phyloP scores from a whole-genome alignment of 176 grass and related monocot genomes.

The Microstegium vimineum region DNA sequence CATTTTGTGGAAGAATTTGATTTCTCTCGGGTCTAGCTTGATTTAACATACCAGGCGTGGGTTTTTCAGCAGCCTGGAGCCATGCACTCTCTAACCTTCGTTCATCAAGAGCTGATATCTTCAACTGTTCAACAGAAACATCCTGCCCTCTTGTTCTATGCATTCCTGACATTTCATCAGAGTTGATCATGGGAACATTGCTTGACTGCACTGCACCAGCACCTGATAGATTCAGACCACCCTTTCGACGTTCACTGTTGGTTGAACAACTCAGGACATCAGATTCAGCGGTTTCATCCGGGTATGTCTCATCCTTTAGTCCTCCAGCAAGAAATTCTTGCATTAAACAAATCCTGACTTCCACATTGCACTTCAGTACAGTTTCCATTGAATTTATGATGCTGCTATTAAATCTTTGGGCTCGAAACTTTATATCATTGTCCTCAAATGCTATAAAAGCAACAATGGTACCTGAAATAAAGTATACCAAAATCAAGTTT shows the following conservation, averaged over 20 bases:
- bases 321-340: constrained; percentile 38
- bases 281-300: constrained; percentile 35
- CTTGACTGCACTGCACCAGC: constrained; percentile 14
- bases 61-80: constrained; percentile 78
- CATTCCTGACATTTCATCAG: constrained; percentile 29
- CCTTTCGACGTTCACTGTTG: constrained; percentile 37
- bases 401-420: constrained; percentile 86
- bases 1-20: constrained; percentile 74
- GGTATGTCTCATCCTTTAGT: neutral
- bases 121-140: constrained; percentile 17
- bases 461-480: constrained; percentile 55
- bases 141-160: constrained; percentile 32
- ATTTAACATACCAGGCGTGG: constrained; percentile 31
- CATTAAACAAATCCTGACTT: constrained; percentile 63
- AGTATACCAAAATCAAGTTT: neutral
- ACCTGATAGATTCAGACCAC: constrained; percentile 35
- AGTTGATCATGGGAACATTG: neutral
- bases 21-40: constrained; percentile 67
- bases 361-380: constrained; percentile 65
- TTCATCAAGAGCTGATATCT: constrained; percentile 41
- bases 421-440: constrained; percentile 63
- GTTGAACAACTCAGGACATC: constrained; percentile 52
- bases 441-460: constrained; percentile 82
- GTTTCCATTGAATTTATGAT: constrained; percentile 94
- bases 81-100: constrained; percentile 93